These are phyloP conservation scores for Rhizoclosmatium globosum DNA, from an alignment of 192 early-diverging fungal species.

Conservation along the genomic window DNA sequence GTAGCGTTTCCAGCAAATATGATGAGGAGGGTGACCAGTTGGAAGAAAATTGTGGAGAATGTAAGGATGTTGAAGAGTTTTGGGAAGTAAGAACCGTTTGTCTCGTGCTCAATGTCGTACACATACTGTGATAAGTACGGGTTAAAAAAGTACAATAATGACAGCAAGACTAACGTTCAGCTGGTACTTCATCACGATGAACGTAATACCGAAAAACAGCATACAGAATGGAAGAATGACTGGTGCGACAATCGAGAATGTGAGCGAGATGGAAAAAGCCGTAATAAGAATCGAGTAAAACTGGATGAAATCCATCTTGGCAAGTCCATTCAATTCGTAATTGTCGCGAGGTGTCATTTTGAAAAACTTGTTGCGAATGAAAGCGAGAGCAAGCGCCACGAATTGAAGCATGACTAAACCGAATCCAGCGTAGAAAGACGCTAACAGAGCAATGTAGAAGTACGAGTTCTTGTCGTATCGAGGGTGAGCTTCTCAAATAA, in stretches of 20 bases:
- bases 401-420: conserved; percentile 54
- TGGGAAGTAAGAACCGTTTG: conserved; percentile 48
- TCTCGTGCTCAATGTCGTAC: conserved; percentile 51
- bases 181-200: conserved; percentile 58
- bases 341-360: conserved; percentile 52
- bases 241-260: conserved; percentile 51
- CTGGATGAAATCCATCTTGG: conserved; percentile 42
- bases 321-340: conserved; percentile 45
- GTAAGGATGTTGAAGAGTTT: conserved; percentile 52
- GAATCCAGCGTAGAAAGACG: conserved; percentile 38
- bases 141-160: background rate
- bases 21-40: conserved; percentile 48
- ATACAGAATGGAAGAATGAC: conserved; percentile 48
- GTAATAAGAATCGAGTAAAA: conserved; percentile 45
- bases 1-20: conserved; percentile 33
- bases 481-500: background rate
- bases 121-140: conserved; percentile 37
- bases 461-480: conserved; percentile 30
- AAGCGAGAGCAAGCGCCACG: conserved; percentile 34
- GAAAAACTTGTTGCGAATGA: conserved; percentile 45
- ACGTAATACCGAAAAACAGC: conserved; percentile 45
- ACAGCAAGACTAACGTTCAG: conserved; percentile 17
- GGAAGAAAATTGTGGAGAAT: conserved; percentile 40
- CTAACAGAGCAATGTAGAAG: conserved; percentile 45
- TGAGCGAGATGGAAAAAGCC: conserved; percentile 41